Evolutionary conservation across 2,329 filamentous ascomycete genomes (phyloP).

Genomic region (Blastomyces percursus): DNA sequence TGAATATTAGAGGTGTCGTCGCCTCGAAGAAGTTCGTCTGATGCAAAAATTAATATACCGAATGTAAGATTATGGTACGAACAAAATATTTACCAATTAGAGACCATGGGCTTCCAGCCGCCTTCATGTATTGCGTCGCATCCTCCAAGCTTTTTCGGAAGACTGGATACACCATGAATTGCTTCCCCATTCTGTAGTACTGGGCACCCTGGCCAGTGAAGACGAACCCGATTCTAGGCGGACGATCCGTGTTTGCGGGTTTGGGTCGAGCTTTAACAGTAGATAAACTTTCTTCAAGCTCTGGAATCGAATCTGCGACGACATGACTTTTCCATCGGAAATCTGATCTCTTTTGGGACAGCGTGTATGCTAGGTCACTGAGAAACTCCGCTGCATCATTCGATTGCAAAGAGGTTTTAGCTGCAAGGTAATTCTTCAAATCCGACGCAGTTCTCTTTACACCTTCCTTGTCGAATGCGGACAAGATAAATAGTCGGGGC

Average conservation of each 20-base stretch:
- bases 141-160: conserved; percentile 16
- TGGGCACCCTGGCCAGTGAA: conserved; percentile 32
- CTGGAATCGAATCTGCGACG: conserved; percentile 1
- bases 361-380: conserved; percentile 9
- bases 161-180: conserved; percentile 17
- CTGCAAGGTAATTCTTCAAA: conserved; percentile 4
- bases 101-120: conserved; percentile 11
- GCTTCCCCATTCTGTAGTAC: conserved; percentile 25
- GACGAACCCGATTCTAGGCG: conserved; percentile 17
- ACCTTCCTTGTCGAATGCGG: conserved; percentile 15
- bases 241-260: neutral
- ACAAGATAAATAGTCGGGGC: conserved; percentile 10
- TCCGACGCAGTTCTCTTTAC: conserved; percentile 29
- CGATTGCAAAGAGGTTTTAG: neutral
- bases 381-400: conserved; percentile 5
- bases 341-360: conserved; percentile 7
- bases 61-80: neutral
- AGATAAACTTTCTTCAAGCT: conserved; percentile 6
- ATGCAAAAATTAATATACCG: conserved; percentile 4
- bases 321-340: conserved; percentile 2
- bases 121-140: conserved; percentile 9
- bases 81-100: conserved; percentile 6
- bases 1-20: conserved; percentile 13
- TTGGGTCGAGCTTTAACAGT: conserved; percentile 1
- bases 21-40: conserved; percentile 12